A percentile compares a stretch with the other conserved stretches of the same genome.
phyloP scores from a whole-genome alignment of 148 eudicot species.

The Fagopyrum esculentum region DNA sequence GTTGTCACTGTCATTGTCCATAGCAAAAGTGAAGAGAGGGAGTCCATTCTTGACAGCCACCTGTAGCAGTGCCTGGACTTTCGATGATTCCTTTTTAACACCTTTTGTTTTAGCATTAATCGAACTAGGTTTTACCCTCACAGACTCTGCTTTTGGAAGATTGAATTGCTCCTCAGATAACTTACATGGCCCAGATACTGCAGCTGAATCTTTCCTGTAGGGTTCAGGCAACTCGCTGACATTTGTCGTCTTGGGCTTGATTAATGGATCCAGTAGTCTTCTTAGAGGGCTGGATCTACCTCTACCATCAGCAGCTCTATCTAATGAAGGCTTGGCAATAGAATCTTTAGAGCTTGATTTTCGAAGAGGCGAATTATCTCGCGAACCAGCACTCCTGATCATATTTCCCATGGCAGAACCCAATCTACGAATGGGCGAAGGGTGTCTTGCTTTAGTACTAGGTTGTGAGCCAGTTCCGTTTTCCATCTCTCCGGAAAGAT shows the following conservation, averaged over 20 bases:
- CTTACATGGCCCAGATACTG: constrained; percentile 17
- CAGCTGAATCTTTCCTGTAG: constrained; percentile 26
- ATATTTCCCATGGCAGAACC: constrained; percentile 42
- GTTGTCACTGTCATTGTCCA: constrained; percentile 38
- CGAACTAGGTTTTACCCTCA: constrained; percentile 27
- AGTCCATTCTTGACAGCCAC: constrained; percentile 70
- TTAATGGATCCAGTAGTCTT: constrained; percentile 73
- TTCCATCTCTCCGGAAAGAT: constrained; percentile 24
- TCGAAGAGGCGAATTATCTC: constrained; percentile 37
- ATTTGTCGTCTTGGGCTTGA: constrained; percentile 47
- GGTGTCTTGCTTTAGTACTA: constrained; percentile 33
- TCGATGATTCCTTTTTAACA: constrained; percentile 21
- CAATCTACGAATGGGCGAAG: constrained; percentile 62
- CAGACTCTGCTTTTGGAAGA: constrained; percentile 18
- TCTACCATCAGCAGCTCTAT: constrained; percentile 27
- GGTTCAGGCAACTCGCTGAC: constrained; percentile 20
- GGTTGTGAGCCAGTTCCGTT: constrained; percentile 23
- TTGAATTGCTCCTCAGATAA: constrained; percentile 24
- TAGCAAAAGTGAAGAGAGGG: constrained; percentile 74
- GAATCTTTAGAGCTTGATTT: constrained; percentile 29
- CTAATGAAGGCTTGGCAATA: constrained; percentile 25
- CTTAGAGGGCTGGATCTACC: constrained; percentile 72
- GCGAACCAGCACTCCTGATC: constrained; percentile 36
- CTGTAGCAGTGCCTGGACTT: constrained; percentile 52
- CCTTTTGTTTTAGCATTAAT: constrained; percentile 15